Base-by-base conservation (phyloP, 306 rosid species). In the Lablab purpureus region DNA sequence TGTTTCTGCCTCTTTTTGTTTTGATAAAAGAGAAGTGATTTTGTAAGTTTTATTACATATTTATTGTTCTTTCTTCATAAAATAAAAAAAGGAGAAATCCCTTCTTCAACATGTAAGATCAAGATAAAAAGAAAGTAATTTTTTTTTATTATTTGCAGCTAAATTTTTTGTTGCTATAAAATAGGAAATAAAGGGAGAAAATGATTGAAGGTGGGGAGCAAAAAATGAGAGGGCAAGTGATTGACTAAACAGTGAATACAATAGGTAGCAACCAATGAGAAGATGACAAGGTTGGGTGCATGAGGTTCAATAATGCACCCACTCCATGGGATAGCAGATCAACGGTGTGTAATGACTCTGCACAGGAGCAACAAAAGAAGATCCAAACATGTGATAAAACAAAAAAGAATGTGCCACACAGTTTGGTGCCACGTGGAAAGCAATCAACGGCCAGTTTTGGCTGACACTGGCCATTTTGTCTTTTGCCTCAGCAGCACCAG, bases 351-450 rank as follows among this genome's bases (percentile, higher is more conserved):
- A 17, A 18, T 46, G 7, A 9, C 67, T 13, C 41, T 59, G 32
- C 1, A n/a, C 1, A 4, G 77, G 83, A 68, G 84, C 54, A 83
- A 45, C 62, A 80, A 28, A 46, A 65, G 2, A 66, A 85, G 83
- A 73, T 76, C 41, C 54, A 71, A 86, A 84, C 92, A 80, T 25
- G 68, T 81, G 82, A 85, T 75, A 80, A 80, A 80, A 80, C 83
- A 80, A 90, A 88, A 89, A 21, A 19, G 1, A 17, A 84, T 71
- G 89, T 69, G 93, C 86, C 70, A 34, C 79, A 25, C 51, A 50
- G 3, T 5, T 1, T 10, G 0, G 0, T 0, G 81, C 79, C 98
- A 94, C 91, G 94, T 88, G 97, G 77, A 88, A 41, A 0, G 0
- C 0, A 0, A 30, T 88, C 79, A 83, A 71, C 80, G 85, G 93